Base-by-base conservation (phyloP, 1,139 yeast genomes). In the Lodderomyces oxycetoniae region DNA sequence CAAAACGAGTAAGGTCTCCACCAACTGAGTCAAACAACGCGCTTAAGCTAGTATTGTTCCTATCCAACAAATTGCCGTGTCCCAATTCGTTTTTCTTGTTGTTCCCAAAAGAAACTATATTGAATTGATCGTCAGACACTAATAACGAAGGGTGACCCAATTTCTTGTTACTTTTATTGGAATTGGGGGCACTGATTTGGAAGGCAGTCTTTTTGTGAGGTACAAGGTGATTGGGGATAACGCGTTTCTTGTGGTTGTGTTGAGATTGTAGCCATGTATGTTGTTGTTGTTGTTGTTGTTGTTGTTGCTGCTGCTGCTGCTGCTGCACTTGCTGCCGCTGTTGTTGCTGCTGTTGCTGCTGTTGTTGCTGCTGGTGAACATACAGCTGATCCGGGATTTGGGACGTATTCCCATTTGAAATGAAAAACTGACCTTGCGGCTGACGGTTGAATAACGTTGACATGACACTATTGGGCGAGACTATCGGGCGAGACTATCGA, bases 211-310 rank as follows among this genome's bases (percentile, higher is more conserved):
- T 66, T 43, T 64, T 58, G 43, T 63, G 65, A 7, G 73, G 68
- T 5, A 63, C 67, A 35, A 69, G 55, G 42, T 69, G 75, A 40
- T 67, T 79, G 13, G 87, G 86, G 30, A 78, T 74, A 1, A 73
- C 65, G 43, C 86, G 63, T 43, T 72, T 74, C 41, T 71, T 72
- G 13, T 76, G 69, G 41, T 72, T 71, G 34, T 69, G 72, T 30
- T 39, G 34, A 11, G 33, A 30, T 12, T 20, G 27, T 26, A 24
- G 34, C 17, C 29, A 34, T 13, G 26, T 16, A 2, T 12, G 28
- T 24, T 38, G 31, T 20, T 13, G 22, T 28, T 28, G 30, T 22
- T 31, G 77, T 35, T 53, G 53, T 6, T 35, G 34, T 10, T 28
- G 32, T n/a, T 33, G 33, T 11, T 26, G 31, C 32, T 33, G 39